Evolutionary conservation across 2,329 filamentous ascomycete species (phyloP).

Genomic region (Bipolaris bicolor): DNA sequence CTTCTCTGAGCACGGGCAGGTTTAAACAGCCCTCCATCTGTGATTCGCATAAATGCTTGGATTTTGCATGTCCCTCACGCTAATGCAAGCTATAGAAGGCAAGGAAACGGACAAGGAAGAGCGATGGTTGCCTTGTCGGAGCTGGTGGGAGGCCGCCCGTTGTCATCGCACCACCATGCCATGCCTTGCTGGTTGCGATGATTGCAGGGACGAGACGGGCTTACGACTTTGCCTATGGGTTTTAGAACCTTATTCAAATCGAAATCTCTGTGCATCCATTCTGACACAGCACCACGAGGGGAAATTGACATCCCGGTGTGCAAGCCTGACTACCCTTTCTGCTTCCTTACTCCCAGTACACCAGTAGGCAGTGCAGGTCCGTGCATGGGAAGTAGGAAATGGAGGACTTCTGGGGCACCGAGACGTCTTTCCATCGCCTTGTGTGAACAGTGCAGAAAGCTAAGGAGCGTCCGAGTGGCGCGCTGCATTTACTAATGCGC

Average conservation of each 20-base stretch:
- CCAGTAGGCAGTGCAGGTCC: slow-evolving; percentile 24
- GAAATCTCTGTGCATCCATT: neutral
- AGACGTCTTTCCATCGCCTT: slow-evolving; percentile 13
- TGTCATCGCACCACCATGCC: neutral
- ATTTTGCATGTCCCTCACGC: slow-evolving; percentile 5
- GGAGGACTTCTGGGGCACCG: slow-evolving; percentile 26
- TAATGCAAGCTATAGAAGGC: neutral
- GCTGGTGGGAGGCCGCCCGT: slow-evolving; percentile 14
- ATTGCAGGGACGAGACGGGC: neutral
- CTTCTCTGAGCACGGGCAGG: slow-evolving; percentile 7
- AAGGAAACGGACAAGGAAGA: slow-evolving; percentile 3
- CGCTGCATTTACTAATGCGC: slow-evolving; percentile 44
- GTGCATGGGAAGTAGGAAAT: slow-evolving; percentile 23
- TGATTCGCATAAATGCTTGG: slow-evolving; percentile 4
- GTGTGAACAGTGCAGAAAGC: slow-evolving; percentile 31
- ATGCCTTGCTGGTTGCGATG: slow-evolving; percentile 3
- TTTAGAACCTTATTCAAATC: neutral
- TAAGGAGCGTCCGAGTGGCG: slow-evolving; percentile 37
- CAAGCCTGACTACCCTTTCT: neutral
- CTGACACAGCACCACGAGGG: neutral
- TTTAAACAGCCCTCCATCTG: slow-evolving; percentile 15
- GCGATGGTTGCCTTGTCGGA: slow-evolving; percentile 10
- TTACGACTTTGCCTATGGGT: neutral
- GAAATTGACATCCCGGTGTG: neutral
- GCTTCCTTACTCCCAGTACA: slow-evolving; percentile 29